Evolutionary conservation across 768 basidiomycete genomes (phyloP), one percentile per base, ranked within the genome.

Genomic region (Clitopilus passeckerianus): DNA sequence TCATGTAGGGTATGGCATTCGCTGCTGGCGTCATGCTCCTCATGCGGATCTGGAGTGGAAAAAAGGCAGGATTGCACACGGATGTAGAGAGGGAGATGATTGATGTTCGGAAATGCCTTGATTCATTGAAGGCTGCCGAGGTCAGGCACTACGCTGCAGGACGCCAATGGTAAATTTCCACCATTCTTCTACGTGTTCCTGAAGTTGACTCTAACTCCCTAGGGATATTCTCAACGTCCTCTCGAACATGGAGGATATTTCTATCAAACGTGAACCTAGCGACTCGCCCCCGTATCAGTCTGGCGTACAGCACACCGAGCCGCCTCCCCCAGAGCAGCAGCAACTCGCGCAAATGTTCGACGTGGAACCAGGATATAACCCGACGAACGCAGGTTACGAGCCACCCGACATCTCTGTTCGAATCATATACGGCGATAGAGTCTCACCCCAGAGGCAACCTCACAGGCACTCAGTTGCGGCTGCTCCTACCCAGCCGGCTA

Each of bases 31-130:
- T 89, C 56, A 80, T 91, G 1, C 74, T 90, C 5, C 72, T 91
- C 30, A 72, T 91, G 58, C 85, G 82, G 58, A 83, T 89, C 3
- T 90, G 84, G 90, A 84, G 79, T 46, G 83, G 80, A n/a, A 84
- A 80, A 60, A 76, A 76, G 46, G 77, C 77, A n/a, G 80, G 84
- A 9, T 62, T 80, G 18, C 67, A 73, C 3, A 75, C 72, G 0
- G 83, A 87, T 65, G 73, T 78, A 10, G 73, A 76, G 46, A 76
- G 77, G 60, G 84, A 88, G 55, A 81, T 88, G 76, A 70, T 70
- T 22, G 86, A 89, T 61, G 86, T 90, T 4, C 73, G 84, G 58
- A 83, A 78, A 61, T 89, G 86, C 64, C 81, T 89, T 76, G 68
- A 80, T 27, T 77, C 80, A 0, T 71, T 89, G 34, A 72, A 74